These are phyloP conservation scores for Lentinula guzmanii DNA, from an alignment of 768 basidiomycete genomes.

Conservation along the genomic window DNA sequence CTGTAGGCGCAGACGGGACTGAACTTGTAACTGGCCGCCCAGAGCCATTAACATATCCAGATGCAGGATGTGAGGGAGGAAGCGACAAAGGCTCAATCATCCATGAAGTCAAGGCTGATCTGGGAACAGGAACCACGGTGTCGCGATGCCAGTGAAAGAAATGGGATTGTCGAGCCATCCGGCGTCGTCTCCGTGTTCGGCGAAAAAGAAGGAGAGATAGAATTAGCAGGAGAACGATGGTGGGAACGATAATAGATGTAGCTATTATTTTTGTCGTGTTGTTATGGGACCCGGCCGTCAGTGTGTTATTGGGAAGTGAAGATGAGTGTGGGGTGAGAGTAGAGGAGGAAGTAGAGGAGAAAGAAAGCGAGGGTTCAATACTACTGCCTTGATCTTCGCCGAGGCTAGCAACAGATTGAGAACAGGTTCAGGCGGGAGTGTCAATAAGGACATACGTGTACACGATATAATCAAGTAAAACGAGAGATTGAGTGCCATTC, in stretches of 20 bases:
- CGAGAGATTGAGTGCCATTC: slow-evolving; percentile 20
- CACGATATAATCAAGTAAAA: slow-evolving; percentile 33
- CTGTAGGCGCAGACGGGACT: slow-evolving; percentile 1
- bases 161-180: neutral
- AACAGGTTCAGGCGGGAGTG: neutral
- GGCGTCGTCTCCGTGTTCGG: neutral
- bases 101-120: neutral
- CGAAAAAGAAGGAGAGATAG: neutral
- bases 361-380: neutral
- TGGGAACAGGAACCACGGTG: neutral
- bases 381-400: neutral
- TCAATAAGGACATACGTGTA: slow-evolving; percentile 24
- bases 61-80: slow-evolving; percentile 1
- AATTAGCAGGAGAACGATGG: neutral
- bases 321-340: neutral
- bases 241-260: neutral
- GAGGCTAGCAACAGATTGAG: neutral
- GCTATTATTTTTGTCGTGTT: neutral
- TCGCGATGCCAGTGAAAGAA: neutral
- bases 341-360: neutral
- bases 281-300: neutral
- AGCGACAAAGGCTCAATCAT: neutral
- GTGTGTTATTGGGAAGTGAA: neutral
- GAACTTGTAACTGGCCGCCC: neutral
- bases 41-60: neutral